Evolutionary conservation across 2,329 filamentous ascomycete genomes (phyloP).

Genomic region (Hawksworthiomyces lignivorus): DNA sequence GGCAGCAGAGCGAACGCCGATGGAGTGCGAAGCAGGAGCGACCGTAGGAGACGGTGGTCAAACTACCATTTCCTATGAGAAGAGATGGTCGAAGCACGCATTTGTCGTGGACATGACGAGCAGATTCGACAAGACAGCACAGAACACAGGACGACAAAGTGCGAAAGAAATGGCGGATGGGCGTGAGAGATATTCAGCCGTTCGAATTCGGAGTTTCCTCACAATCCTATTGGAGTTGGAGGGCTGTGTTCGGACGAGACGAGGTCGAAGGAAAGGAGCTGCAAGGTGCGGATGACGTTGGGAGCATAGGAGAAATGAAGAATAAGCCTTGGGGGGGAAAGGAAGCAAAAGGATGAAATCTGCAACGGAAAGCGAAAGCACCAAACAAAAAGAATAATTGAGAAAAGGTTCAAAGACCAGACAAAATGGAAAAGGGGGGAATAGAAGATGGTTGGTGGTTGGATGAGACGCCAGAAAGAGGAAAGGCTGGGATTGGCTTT

Average conservation of each 20-base stretch:
- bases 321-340: conserved; percentile 1
- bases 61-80: conserved; percentile 6
- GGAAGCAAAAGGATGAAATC: not conserved
- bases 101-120: conserved; percentile 10
- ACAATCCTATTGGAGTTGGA: not conserved
- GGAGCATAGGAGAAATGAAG: too few relatives aligned
- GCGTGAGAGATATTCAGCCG: conserved; percentile 4
- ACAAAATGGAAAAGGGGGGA: not conserved
- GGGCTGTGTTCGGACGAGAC: not conserved
- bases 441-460: conserved; percentile 7
- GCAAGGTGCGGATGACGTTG: not conserved
- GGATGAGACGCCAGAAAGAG: conserved; percentile 5
- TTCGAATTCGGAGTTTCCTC: not conserved
- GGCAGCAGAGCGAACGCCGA: not conserved
- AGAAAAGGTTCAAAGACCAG: too few relatives aligned
- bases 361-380: not conserved
- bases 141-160: too few relatives aligned
- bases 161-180: too few relatives aligned
- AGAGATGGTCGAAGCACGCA: conserved; percentile 5
- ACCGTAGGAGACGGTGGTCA: conserved; percentile 1
- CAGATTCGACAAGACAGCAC: not conserved
- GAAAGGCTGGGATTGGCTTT: conserved; percentile 9
- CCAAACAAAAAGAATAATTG: too few relatives aligned
- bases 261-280: not conserved
- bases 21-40: not conserved